These are phyloP conservation scores for Leptographium procerum DNA, from an alignment of 2,329 filamentous ascomycete species.

Conservation along the genomic window DNA sequence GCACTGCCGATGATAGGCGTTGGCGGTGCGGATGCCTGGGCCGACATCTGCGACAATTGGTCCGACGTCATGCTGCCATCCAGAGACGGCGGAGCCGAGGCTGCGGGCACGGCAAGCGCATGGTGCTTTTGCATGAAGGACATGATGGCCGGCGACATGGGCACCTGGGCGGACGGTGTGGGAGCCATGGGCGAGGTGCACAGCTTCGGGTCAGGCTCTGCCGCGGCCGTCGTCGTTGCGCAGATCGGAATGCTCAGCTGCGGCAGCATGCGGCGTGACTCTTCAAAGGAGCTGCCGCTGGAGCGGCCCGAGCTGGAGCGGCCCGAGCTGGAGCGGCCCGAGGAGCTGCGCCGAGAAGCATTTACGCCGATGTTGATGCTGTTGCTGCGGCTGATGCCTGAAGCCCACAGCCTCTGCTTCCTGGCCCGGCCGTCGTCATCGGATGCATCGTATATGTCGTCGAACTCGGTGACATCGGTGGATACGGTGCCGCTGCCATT, in stretches of 20 bases:
- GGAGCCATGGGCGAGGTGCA: slow-evolving; percentile 47
- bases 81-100: slow-evolving; percentile 74
- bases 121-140: slow-evolving; percentile 56
- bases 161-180: slow-evolving; percentile 55
- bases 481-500: slow-evolving; percentile 40
- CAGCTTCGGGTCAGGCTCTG: slow-evolving; percentile 29
- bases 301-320: too few species aligned
- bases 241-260: slow-evolving; percentile 42
- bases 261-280: slow-evolving; percentile 27
- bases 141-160: slow-evolving; percentile 65
- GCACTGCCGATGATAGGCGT: slow-evolving; percentile 61
- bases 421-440: slow-evolving; percentile 50
- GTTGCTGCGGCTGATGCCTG: slow-evolving; percentile 22
- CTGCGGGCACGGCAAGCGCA: slow-evolving; percentile 55
- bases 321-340: too few species aligned
- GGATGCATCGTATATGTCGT: slow-evolving; percentile 79
- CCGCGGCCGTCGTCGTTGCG: slow-evolving; percentile 22
- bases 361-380: too few species aligned
- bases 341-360: neutral
- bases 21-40: slow-evolving; percentile 63
- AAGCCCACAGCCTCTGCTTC: slow-evolving; percentile 33
- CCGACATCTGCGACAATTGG: slow-evolving; percentile 53
- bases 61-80: slow-evolving; percentile 85
- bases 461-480: slow-evolving; percentile 62
- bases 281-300: slow-evolving; percentile 18